Percentiles rank a stretch among this genome's conserved stretches.
phyloP scores from a whole-genome alignment of 768 basidiomycete species.

The Rhodosporidiobolus sp. region DNA sequence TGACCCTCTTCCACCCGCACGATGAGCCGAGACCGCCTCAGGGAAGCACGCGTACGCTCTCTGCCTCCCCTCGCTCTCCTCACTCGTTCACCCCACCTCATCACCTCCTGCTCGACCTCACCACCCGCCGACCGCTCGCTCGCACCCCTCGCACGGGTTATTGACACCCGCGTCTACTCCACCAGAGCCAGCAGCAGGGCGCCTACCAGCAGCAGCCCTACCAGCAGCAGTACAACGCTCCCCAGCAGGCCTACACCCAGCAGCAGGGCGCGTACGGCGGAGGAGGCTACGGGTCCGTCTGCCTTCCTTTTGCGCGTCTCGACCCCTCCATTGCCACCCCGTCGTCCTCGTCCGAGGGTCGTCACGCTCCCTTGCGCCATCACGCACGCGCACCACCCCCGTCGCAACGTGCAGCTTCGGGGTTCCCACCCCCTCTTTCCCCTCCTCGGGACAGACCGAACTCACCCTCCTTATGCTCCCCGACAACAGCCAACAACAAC shows the following conservation, averaged over 20 bases:
- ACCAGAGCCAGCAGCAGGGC: constrained; percentile 16
- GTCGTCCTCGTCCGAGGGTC: too few species aligned
- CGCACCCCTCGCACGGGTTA: background rate
- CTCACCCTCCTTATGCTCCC: too few species aligned
- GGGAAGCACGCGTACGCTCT: constrained; percentile 32
- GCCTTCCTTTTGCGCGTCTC: background rate
- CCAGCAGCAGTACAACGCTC: background rate
- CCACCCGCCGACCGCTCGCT: background rate
- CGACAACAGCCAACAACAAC: constrained; percentile 18
- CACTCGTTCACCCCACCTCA: background rate
- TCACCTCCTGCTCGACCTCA: background rate
- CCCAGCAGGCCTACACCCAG: constrained; percentile 1
- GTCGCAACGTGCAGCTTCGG: background rate
- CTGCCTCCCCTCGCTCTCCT: too few species aligned
- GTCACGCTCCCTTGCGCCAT: accelerated
- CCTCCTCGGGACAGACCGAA: too few species aligned
- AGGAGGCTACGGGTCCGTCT: constrained; percentile 13
- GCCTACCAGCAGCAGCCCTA: constrained; percentile 17
- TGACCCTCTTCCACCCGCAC: too few species aligned
- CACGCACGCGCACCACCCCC: background rate
- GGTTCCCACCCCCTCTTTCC: too few species aligned
- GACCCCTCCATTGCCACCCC: background rate
- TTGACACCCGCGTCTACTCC: background rate
- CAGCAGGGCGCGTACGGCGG: constrained; percentile 15
- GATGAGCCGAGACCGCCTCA: constrained; percentile 29